These are phyloP conservation scores for Hyaloscypha bicolor DNA, from an alignment of 495 filamentous ascomycete genomes.

Conservation along the genomic window DNA sequence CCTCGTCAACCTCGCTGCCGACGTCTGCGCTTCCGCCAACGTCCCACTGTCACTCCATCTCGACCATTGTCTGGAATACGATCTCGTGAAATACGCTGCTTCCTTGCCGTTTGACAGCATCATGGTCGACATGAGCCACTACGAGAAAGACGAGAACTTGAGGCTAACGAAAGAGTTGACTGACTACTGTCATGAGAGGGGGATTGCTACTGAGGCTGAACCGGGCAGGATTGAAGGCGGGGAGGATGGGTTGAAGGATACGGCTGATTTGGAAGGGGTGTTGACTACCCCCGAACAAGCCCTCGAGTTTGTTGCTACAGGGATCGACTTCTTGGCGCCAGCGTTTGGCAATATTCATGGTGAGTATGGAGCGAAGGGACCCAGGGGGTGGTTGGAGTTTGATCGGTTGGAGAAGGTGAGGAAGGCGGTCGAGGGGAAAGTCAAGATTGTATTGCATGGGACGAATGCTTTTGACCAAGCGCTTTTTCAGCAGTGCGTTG, in stretches of 20 bases:
- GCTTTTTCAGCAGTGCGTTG: constrained; percentile 26
- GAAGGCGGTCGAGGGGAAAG: constrained; percentile 24
- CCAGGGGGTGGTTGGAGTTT: constrained; percentile 37
- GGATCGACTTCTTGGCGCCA: constrained; percentile 82
- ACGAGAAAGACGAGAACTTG: constrained; percentile 82
- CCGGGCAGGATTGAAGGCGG: constrained; percentile 83
- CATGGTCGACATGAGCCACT: constrained; percentile 83
- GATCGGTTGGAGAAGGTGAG: constrained; percentile 22
- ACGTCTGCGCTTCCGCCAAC: constrained; percentile 60
- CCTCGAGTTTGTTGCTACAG: constrained; percentile 73
- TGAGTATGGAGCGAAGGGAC: constrained; percentile 74
- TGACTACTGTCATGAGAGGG: constrained; percentile 69
- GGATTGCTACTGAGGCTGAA: constrained; percentile 80
- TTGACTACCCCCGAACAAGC: constrained; percentile 81
- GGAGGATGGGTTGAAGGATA: constrained; percentile 81
- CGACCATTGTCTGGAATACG: constrained; percentile 72
- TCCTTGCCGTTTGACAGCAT: constrained; percentile 68
- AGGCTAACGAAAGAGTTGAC: constrained; percentile 69
- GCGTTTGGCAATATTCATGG: constrained; percentile 89
- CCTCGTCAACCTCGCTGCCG: constrained; percentile 62
- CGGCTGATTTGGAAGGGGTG: constrained; percentile 70
- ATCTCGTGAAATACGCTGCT: constrained; percentile 53
- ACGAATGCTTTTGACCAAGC: constrained; percentile 29
- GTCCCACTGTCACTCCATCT: constrained; percentile 77
- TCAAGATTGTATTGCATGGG: constrained; percentile 28